Evolutionary conservation across 176 grass and related monocot species (phyloP).

Genomic region (Oryza punctata): DNA sequence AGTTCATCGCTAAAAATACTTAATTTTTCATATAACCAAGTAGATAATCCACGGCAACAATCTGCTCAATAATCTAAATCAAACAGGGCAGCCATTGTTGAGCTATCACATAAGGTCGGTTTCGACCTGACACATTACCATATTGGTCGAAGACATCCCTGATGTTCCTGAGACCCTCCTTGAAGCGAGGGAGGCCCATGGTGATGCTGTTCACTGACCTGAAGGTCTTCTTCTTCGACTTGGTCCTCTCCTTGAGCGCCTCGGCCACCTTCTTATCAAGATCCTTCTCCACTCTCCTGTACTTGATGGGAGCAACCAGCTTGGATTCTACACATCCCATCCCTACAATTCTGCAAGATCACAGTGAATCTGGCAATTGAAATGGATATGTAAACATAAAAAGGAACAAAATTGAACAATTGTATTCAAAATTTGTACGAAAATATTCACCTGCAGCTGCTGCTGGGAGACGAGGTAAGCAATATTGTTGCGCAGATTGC

Average conservation of each 20-base stretch:
- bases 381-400: neutral
- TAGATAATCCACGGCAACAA: too few relatives aligned
- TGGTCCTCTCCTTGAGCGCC: constrained; percentile 56
- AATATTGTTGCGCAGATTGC: neutral
- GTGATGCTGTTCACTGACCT: constrained; percentile 80
- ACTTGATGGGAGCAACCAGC: constrained; percentile 33
- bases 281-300: constrained; percentile 38
- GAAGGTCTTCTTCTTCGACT: constrained; percentile 45
- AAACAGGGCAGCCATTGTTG: too few relatives aligned
- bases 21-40: too few relatives aligned
- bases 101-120: neutral
- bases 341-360: neutral
- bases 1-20: too few relatives aligned
- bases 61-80: neutral
- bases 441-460: neutral
- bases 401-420: neutral
- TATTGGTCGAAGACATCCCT: constrained; percentile 66
- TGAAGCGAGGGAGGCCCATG: constrained; percentile 74
- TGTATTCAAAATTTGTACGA: neutral
- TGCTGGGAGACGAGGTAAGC: neutral
- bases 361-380: neutral
- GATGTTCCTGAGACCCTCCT: constrained; percentile 59
- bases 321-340: constrained; percentile 31
- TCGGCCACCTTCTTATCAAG: constrained; percentile 61
- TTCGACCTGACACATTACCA: constrained; percentile 32